phyloP scores from a whole-genome alignment of 2,329 filamentous ascomycete genomes.

The Penicillium corylophilum region DNA sequence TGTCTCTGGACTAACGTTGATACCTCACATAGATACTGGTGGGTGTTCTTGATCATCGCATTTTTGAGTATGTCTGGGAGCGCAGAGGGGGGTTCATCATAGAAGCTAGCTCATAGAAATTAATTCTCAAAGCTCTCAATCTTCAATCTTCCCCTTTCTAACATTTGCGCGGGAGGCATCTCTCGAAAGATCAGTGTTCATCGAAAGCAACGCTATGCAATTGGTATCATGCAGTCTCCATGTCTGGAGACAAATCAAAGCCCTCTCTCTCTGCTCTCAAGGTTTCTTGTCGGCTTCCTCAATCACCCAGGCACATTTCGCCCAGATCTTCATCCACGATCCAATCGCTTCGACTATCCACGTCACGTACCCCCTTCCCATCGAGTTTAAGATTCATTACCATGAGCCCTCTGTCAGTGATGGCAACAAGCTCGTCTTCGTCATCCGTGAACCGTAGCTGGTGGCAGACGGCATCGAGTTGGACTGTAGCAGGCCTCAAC shows the following conservation, averaged over 20 bases:
- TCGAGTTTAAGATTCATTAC: slow-evolving; percentile 36
- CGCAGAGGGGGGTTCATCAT: slow-evolving; percentile 28
- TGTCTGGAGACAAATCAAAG: neutral
- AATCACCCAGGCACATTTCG: neutral
- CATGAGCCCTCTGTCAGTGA: slow-evolving; percentile 46
- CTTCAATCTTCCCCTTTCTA: neutral
- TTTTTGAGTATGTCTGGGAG: slow-evolving; percentile 45
- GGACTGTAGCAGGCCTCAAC: slow-evolving; percentile 34
- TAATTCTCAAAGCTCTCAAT: neutral
- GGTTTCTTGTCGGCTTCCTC: neutral
- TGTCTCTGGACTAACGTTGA: neutral
- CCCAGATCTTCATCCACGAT: neutral
- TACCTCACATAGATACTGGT: slow-evolving; percentile 45
- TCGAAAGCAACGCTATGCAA: slow-evolving; percentile 1
- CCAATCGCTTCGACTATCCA: neutral
- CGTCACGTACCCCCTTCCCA: slow-evolving; percentile 18
- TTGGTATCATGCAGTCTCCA: slow-evolving; percentile 2
- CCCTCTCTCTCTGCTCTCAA: too few species aligned
- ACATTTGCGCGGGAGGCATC: neutral
- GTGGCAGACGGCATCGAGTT: slow-evolving; percentile 40
- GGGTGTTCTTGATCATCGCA: slow-evolving; percentile 44
- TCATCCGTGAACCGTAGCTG: slow-evolving; percentile 33
- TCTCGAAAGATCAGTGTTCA: neutral
- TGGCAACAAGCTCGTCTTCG: slow-evolving; percentile 41
- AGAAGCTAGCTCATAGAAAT: neutral